A percentile compares a stretch with the other conserved stretches of the same genome.
phyloP scores from a whole-genome alignment of 805 yeast species.

The Saturnispora gosingensis region DNA sequence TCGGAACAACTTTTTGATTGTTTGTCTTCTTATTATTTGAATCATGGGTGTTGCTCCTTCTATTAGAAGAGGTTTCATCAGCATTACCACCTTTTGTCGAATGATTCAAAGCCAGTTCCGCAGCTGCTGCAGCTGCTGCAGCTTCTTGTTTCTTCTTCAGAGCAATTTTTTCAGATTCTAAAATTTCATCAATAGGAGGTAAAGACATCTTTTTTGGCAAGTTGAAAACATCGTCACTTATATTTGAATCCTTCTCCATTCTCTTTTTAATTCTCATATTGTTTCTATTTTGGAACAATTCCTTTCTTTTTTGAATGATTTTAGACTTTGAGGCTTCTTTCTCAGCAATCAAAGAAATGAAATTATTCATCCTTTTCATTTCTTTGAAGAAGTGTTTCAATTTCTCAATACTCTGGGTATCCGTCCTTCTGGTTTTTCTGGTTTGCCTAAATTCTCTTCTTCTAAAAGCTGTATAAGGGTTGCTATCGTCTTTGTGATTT shows the following conservation, averaged over 20 bases:
- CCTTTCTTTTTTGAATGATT: slow-evolving; percentile 64
- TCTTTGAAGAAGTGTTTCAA: slow-evolving; percentile 66
- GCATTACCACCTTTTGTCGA: neutral
- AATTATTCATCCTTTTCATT: slow-evolving; percentile 61
- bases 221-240: slow-evolving; percentile 76
- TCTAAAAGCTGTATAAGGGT: slow-evolving; percentile 93
- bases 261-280: slow-evolving; percentile 53
- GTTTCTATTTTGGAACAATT: slow-evolving; percentile 33
- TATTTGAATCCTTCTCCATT: slow-evolving; percentile 52
- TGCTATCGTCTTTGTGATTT: slow-evolving; percentile 72
- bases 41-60: neutral
- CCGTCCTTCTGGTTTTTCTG: slow-evolving; percentile 92
- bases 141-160: slow-evolving; percentile 12
- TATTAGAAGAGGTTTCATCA: neutral
- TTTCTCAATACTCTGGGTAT: slow-evolving; percentile 80
- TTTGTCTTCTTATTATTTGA: neutral
- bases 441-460: slow-evolving; percentile 93
- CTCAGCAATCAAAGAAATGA: slow-evolving; percentile 60
- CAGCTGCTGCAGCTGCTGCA: neutral
- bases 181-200: slow-evolving; percentile 14
- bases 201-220: slow-evolving; percentile 55
- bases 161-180: slow-evolving; percentile 6
- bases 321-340: slow-evolving; percentile 62
- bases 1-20: slow-evolving; percentile 2
- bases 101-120: neutral